Conservation (phyloP, 164 flowering plant species). For the Stephania cephalantha region DNA sequence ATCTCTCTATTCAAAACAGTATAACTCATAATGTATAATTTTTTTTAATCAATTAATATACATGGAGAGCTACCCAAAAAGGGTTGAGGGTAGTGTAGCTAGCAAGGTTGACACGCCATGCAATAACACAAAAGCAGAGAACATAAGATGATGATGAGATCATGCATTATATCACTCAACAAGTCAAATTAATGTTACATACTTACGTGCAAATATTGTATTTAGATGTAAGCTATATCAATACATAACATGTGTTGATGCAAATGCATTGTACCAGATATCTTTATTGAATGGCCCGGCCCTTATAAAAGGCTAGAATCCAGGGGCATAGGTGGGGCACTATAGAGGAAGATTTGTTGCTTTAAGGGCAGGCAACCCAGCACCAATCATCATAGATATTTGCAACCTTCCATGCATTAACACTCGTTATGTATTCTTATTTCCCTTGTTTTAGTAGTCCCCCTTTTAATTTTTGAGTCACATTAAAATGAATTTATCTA, state of each 20-base stretch:
- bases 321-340: not conserved
- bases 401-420: not conserved
- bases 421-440: too few relatives aligned
- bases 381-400: not conserved
- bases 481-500: too few relatives aligned
- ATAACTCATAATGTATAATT: not conserved
- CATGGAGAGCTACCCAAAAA: not conserved
- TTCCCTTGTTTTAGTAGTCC: too few relatives aligned
- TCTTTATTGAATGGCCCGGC: not conserved
- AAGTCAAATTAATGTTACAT: constrained; percentile 4
- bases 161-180: not conserved
- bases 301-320: not conserved
- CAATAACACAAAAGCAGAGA: constrained; percentile 1
- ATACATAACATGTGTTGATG: not conserved
- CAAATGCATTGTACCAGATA: not conserved
- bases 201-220: not conserved
- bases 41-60: not conserved
- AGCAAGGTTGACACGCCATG: not conserved
- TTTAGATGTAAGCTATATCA: not conserved
- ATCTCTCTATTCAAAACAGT: not conserved
- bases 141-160: not conserved
- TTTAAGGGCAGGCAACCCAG: not conserved
- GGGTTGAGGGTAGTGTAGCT: not conserved
- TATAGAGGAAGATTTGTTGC: not conserved
- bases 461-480: too few relatives aligned